A percentile compares a stretch with the other conserved stretches of the same genome.
phyloP scores from a whole-genome alignment of 306 rosid genomes.

The Begonia fuchsioides region DNA sequence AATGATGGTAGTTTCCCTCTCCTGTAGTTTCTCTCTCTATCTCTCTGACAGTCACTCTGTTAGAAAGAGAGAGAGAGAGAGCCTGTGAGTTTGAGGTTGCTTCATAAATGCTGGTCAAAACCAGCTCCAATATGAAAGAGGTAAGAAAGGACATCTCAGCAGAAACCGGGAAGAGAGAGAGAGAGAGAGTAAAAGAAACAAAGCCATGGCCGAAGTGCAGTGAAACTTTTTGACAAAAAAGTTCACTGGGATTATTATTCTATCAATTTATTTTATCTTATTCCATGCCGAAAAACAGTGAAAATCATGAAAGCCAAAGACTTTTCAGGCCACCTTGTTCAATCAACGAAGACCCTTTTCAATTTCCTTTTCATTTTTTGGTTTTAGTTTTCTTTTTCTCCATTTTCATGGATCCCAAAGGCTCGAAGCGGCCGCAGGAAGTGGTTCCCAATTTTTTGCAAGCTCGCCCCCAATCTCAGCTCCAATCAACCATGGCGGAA shows the following conservation, averaged over 20 bases:
- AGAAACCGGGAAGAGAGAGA: neutral
- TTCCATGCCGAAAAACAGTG: slow-evolving; percentile 72
- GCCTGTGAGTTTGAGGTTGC: neutral
- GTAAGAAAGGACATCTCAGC: slow-evolving; percentile 1
- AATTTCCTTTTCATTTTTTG: neutral
- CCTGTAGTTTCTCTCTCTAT: neutral
- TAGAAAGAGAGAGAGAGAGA: neutral
- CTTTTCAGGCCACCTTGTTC: slow-evolving; percentile 68
- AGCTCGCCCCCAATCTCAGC: slow-evolving; percentile 22
- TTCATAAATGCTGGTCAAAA: slow-evolving; percentile 1
- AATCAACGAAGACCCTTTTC: slow-evolving; percentile 22
- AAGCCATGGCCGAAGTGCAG: neutral
- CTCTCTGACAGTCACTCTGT: neutral
- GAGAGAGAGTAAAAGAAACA: neutral
- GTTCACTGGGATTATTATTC: neutral
- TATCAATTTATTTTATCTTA: slow-evolving; percentile 6
- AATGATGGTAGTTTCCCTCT: neutral
- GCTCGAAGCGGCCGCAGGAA: slow-evolving; percentile 43
- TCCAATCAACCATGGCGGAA: slow-evolving; percentile 42
- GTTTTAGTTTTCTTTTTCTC: neutral
- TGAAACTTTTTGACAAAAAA: neutral
- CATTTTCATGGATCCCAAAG: slow-evolving; percentile 93
- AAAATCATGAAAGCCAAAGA: slow-evolving; percentile 63
- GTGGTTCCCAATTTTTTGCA: slow-evolving; percentile 37
- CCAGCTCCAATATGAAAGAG: neutral